Evolutionary conservation across 179 eudicot species (phyloP).

Genomic region (Gypsophila paniculata): DNA sequence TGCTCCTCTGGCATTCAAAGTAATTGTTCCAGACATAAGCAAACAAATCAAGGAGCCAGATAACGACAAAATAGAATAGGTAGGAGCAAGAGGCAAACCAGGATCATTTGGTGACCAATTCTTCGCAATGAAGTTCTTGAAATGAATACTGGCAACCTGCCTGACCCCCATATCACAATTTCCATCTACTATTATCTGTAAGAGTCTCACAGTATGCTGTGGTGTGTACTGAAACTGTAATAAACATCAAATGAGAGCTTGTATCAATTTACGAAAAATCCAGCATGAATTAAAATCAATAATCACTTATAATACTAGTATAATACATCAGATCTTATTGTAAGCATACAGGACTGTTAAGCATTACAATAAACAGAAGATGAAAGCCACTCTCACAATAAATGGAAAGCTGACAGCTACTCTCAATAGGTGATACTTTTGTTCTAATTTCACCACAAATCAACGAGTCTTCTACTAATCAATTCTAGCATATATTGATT

Average conservation of each 20-base stretch:
- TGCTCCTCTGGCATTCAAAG: constrained; percentile 53
- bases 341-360: neutral
- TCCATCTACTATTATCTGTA: constrained; percentile 85
- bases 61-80: constrained; percentile 3
- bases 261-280: neutral
- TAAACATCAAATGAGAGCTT: constrained; percentile 14
- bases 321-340: neutral
- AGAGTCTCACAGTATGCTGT: constrained; percentile 85
- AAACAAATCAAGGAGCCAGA: neutral
- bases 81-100: constrained; percentile 34
- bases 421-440: neutral
- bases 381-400: neutral
- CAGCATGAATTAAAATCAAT: too few relatives aligned
- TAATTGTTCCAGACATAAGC: neutral
- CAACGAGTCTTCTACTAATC: neutral
- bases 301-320: too few relatives aligned
- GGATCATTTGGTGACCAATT: constrained; percentile 93
- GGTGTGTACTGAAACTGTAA: constrained; percentile 73
- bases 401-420: too few relatives aligned
- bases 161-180: constrained; percentile 79
- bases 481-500: neutral
- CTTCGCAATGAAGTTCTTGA: constrained; percentile 83
- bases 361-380: neutral
- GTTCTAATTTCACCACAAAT: neutral
- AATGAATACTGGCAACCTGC: constrained; percentile 90